Evolutionary conservation across 768 basidiomycete genomes (phyloP).

Genomic region (Suillus discolor): DNA sequence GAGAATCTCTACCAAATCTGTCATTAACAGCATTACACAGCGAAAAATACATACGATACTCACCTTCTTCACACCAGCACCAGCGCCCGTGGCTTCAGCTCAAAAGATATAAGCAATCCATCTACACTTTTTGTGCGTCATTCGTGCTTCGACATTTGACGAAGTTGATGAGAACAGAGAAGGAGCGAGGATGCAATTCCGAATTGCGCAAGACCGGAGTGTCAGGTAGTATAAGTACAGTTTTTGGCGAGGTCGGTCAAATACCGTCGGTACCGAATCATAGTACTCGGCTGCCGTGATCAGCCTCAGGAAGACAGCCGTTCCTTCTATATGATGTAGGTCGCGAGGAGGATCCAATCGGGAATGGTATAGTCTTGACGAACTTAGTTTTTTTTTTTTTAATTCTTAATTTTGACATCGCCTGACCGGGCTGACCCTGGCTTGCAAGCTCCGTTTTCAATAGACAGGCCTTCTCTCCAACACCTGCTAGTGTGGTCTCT

Average conservation of each 20-base stretch:
- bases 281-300: neutral
- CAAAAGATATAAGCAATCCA: slow-evolving; percentile 15
- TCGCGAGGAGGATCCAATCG: slow-evolving; percentile 1
- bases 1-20: too few relatives aligned
- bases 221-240: too few relatives aligned
- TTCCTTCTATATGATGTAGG: neutral
- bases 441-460: neutral
- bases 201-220: too few relatives aligned
- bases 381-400: slow-evolving; percentile 1
- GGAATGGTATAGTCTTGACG: neutral
- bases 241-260: too few relatives aligned
- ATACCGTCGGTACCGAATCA: slow-evolving; percentile 1
- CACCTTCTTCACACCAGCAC: too few relatives aligned
- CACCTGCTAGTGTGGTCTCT: neutral
- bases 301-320: too few relatives aligned
- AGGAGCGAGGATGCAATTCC: slow-evolving; percentile 23
- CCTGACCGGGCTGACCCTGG: neutral
- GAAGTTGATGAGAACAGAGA: slow-evolving; percentile 38
- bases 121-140: slow-evolving; percentile 83
- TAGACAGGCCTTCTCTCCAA: neutral
- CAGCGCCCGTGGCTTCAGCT: too few relatives aligned
- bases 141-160: slow-evolving; percentile 79
- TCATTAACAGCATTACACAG: too few relatives aligned
- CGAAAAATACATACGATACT: too few relatives aligned
- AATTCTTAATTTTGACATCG: neutral